Evolutionary conservation across 176 grass and related monocot species (phyloP), one percentile per base, ranked within the genome.

Genomic region (Triticum turgidum): DNA sequence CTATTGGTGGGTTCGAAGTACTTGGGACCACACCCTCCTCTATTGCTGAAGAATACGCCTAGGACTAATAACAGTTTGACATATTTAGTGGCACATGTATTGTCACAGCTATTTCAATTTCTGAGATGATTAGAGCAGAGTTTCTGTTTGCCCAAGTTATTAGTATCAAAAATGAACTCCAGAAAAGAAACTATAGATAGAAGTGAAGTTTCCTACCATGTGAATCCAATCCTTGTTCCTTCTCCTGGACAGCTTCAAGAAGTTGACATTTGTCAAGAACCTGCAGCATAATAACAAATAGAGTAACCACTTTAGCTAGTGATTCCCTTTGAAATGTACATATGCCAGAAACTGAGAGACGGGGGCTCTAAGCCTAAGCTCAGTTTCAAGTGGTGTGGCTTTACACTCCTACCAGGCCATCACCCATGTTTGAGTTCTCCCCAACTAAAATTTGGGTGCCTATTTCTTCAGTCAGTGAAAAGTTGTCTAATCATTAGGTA

Each of bases 191-290:
- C 7, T 30, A 84, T 4, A 77, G 3, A 82, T 61, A 15, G 20
- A 21, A 69, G 56, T 70, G 69, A 27, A n/a, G 39, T 82, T 25
- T 82, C 73, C 38, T 90, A 93, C 95, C 93, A 86, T 91, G 84
- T 69, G 93, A 95, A 83, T 94, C 96, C 76, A 98, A 73, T 69
- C 91, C 88, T 7, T 89, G 78, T 25, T 95, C 90, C 87, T 95
- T 98, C 86, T 94, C 93, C 69, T 88, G 88, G 88, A 98, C 93
- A 86, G 84, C 84, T 86, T 95, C 93, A 80, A 78, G 80, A 84
- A 98, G 93, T 72, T 98, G 96, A 56, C 96, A 98, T 92, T 98
- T 95, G 13, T 92, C 90, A 21, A 98, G 90, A 91, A 92, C 90
- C 96, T 98, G 82, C 9, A 82, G 38, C 6, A 83, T 15, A 66